Evolutionary conservation across 306 rosid species (phyloP), one percentile per base, ranked within the genome.

Genomic region (Cicer cuneatum): DNA sequence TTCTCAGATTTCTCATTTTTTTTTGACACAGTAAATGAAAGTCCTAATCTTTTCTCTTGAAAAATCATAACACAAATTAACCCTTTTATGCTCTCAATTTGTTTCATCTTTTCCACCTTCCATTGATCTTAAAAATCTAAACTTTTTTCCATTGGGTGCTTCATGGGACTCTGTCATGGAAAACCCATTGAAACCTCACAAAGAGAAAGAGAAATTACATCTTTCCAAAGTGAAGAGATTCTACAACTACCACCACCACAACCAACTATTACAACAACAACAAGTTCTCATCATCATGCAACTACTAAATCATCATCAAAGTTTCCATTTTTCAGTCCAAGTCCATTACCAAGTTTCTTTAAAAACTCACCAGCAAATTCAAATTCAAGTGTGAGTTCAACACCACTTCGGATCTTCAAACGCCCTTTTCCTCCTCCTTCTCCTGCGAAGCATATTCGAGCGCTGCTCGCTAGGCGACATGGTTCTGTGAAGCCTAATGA

Each of bases 341-440:
- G 98, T 79, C 98, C 98, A 10, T 82, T 89, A 18, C 92, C 85
- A 2, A 88, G 87, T 62, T 83, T 92, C 59, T 90, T 92, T 84
- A 92, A 88, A 82, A 85, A 81, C 77, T 93, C 98, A 14, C 97
- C 97, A 3, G 91, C 96, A 40, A 82, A 65, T 80, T 42, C 82
- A 1, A 46, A 12, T 6, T 42, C 71, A 1, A 87, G 92, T 40
- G 90, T 85, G 56, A 82, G 83, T 60, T 90, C 96, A 40, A 90
- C 98, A 0, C 98, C 98, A 40, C 51, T 86, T 71, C 79, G 89
- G 6, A 66, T 90, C 73, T 86, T 87, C 76, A 86, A 82, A 69
- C 85, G 94, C n/a, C 96, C 98, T 6, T 92, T 92, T 52, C 98
- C 98, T 1, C 98, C 98, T 35, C 98, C 98, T 9, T 92, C 98